Evolutionary conservation across 768 basidiomycete species (phyloP).

Genomic region (Serpula lacrymans): DNA sequence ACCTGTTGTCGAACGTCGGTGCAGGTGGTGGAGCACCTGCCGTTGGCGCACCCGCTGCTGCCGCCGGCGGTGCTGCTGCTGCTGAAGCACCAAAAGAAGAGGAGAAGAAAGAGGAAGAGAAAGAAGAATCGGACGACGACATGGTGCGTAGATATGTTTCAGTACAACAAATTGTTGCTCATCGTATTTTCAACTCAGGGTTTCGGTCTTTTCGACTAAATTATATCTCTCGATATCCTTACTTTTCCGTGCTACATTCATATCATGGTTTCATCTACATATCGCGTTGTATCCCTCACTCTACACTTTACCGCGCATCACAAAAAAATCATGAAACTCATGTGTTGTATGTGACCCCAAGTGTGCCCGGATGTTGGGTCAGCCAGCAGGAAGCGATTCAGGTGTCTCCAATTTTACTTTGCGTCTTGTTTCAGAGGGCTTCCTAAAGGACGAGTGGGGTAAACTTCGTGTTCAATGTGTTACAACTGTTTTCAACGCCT

Average conservation of each 20-base stretch:
- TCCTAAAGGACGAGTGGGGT: too few relatives aligned
- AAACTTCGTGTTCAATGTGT: too few relatives aligned
- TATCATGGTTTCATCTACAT: too few relatives aligned
- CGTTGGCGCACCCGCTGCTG: slow-evolving; percentile 47
- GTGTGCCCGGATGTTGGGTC: too few relatives aligned
- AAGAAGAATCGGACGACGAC: slow-evolving; percentile 88
- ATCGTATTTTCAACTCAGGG: slow-evolving; percentile 47
- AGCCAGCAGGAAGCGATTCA: too few relatives aligned
- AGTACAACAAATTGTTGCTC: neutral
- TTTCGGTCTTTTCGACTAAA: slow-evolving; percentile 95
- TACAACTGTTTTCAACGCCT: too few relatives aligned
- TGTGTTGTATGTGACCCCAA: too few relatives aligned
- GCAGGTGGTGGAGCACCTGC: slow-evolving; percentile 86
- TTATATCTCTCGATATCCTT: slow-evolving; percentile 25
- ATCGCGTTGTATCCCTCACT: too few relatives aligned
- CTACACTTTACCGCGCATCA: too few relatives aligned
- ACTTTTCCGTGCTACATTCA: slow-evolving; percentile 1
- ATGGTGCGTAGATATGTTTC: slow-evolving; percentile 52
- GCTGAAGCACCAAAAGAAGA: slow-evolving; percentile 67
- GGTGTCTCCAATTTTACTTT: too few relatives aligned
- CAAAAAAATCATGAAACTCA: too few relatives aligned
- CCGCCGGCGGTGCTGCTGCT: slow-evolving; percentile 53
- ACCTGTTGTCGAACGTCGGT: slow-evolving; percentile 92
- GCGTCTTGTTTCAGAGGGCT: too few relatives aligned
- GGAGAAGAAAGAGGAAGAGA: slow-evolving; percentile 75